Conservation (phyloP, 2,329 filamentous ascomycete genomes). For the Calonectria pauciramosa region DNA sequence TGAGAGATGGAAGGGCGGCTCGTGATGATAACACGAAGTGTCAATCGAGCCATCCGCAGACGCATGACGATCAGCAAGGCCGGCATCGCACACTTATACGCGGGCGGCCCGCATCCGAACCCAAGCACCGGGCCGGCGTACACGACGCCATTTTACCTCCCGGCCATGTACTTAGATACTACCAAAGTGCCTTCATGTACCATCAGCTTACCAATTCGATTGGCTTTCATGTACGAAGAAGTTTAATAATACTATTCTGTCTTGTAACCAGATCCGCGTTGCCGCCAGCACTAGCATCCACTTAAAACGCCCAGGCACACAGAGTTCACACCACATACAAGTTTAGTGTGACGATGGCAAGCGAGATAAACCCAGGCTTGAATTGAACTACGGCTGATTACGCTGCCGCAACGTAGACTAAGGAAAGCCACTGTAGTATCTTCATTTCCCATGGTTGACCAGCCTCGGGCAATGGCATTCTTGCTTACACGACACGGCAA, state of each 20-base stretch:
- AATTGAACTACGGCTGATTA: background rate
- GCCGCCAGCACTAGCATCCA: background rate
- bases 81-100: background rate
- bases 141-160: conserved; percentile 9
- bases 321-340: background rate
- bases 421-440: background rate
- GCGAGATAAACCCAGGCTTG: background rate
- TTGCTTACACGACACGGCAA: background rate
- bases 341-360: background rate
- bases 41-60: background rate
- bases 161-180: conserved; percentile 22
- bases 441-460: background rate
- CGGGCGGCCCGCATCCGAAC: background rate
- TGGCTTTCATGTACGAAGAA: conserved; percentile 19
- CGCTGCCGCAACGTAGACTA: background rate
- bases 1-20: background rate
- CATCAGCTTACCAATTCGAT: conserved; percentile 17
- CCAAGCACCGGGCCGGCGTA: background rate
- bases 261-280: background rate
- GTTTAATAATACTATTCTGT: conserved; percentile 20
- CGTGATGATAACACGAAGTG: background rate
- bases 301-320: background rate
- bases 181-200: conserved; percentile 24
- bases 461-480: background rate
- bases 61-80: background rate